Percentiles rank a stretch among this genome's conserved stretches.
Evolutionary conservation across 2,329 filamentous ascomycete species (phyloP).

Genomic region (Endocalyx cinctus): DNA sequence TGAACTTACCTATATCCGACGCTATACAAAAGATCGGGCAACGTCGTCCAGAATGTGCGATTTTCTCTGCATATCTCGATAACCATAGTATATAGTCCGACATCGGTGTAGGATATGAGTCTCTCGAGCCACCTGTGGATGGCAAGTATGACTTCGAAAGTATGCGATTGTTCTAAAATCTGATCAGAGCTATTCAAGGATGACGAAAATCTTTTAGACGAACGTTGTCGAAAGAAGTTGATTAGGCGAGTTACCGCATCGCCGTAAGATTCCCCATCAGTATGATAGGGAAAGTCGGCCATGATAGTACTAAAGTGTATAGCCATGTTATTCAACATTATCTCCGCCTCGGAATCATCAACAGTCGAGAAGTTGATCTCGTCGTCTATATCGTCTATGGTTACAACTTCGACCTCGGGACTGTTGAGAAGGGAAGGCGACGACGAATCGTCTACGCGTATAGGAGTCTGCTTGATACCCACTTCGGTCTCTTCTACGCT

Average conservation of each 20-base stretch:
- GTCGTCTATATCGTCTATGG: constrained; percentile 32
- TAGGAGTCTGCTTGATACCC: constrained; percentile 27
- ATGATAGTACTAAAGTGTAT: constrained; percentile 16
- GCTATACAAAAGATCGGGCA: constrained; percentile 46
- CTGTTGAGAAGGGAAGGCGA: constrained; percentile 37
- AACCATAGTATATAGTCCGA: constrained; percentile 29
- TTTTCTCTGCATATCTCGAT: constrained; percentile 41
- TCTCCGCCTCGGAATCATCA: constrained; percentile 25
- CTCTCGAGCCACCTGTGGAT: constrained; percentile 47
- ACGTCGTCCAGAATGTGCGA: constrained; percentile 44
- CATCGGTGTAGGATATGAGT: constrained; percentile 39
- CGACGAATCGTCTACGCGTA: constrained; percentile 26
- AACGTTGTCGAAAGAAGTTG: constrained; percentile 24
- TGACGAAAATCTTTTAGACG: constrained; percentile 7
- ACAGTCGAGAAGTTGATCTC: constrained; percentile 25
- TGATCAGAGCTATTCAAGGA: constrained; percentile 24
- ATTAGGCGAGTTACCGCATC: constrained; percentile 22
- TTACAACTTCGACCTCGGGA: constrained; percentile 37
- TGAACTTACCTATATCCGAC: constrained; percentile 38
- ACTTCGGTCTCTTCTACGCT: constrained; percentile 44
- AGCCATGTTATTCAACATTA: constrained; percentile 8
- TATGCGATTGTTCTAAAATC: constrained; percentile 34
- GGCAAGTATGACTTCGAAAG: constrained; percentile 38
- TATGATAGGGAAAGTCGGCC: constrained; percentile 26
- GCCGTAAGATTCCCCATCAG: constrained; percentile 19